phyloP scores from a whole-genome alignment of 176 grass and related monocot species.

The Cymbopogon citratus region DNA sequence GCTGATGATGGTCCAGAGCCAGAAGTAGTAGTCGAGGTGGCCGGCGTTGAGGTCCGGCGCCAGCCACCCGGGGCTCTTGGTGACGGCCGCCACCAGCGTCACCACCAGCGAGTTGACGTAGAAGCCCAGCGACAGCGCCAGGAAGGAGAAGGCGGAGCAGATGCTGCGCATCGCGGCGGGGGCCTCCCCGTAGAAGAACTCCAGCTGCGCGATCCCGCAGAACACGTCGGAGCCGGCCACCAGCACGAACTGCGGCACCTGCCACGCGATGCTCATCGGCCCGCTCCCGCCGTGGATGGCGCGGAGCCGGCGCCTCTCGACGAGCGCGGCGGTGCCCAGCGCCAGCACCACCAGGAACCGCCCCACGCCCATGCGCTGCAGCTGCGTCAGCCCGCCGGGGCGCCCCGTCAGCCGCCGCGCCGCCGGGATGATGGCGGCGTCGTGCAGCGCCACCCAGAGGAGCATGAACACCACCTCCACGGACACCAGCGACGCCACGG shows the following conservation, averaged over 20 bases:
- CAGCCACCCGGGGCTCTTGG: conserved; percentile 38
- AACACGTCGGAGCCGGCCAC: conserved; percentile 62
- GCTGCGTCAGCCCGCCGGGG: conserved; percentile 35
- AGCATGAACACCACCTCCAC: conserved; percentile 60
- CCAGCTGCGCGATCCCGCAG: conserved; percentile 67
- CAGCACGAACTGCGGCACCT: conserved; percentile 71
- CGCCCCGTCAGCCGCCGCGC: conserved; percentile 22
- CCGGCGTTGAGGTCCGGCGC: conserved; percentile 40
- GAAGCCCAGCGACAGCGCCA: conserved; percentile 56
- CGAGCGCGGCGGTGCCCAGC: conserved; percentile 49
- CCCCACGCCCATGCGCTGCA: conserved; percentile 85
- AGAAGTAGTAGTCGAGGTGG: conserved; percentile 61
- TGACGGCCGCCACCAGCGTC: conserved; percentile 38
- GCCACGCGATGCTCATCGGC: conserved; percentile 50
- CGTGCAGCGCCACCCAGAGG: conserved; percentile 52
- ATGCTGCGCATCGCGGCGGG: conserved; percentile 79
- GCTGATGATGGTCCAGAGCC: conserved; percentile 35
- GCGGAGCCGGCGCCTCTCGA: conserved; percentile 51
- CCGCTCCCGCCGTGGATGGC: neutral
- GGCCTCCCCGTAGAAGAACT: conserved; percentile 75
- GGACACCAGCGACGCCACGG: conserved; percentile 51
- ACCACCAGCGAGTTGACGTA: conserved; percentile 70
- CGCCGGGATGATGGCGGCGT: conserved; percentile 36
- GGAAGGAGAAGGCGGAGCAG: conserved; percentile 68
- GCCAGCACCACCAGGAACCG: conserved; percentile 52